Conservation (phyloP, 768 basidiomycete genomes). For the Mycena alexandri region DNA sequence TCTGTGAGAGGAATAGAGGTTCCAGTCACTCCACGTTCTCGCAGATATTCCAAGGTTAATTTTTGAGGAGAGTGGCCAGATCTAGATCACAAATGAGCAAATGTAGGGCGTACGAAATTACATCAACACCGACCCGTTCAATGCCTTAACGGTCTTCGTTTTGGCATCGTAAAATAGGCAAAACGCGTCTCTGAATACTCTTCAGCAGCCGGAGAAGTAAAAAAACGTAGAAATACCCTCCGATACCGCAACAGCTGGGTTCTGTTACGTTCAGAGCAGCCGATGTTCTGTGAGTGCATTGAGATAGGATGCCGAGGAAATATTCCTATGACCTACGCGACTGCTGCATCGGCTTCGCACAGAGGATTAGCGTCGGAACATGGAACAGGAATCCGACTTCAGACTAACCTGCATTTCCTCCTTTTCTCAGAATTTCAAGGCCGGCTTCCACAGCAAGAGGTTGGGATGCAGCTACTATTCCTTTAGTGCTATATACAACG, state of each 20-base stretch:
- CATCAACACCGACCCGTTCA: conserved; percentile 71
- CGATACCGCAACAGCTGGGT: conserved; percentile 91
- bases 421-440: conserved; percentile 89
- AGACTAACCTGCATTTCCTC: conserved; percentile 91
- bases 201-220: conserved; percentile 9
- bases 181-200: conserved; percentile 78
- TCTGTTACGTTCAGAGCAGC: conserved; percentile 95
- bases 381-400: neutral
- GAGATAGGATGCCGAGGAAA: neutral
- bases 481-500: conserved; percentile 88
- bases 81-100: conserved; percentile 9
- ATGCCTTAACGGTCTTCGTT: conserved; percentile 83
- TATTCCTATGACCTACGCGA: conserved; percentile 60
- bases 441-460: conserved; percentile 94
- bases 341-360: conserved; percentile 87
- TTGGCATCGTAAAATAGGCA: conserved; percentile 93
- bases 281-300: conserved; percentile 58
- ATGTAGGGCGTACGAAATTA: neutral
- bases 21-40: conserved; percentile 76
- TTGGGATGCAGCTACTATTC: conserved; percentile 90
- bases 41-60: conserved; percentile 80
- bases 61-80: conserved; percentile 90
- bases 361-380: conserved; percentile 19
- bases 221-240: conserved; percentile 67
- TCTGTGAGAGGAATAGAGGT: conserved; percentile 81